Base-by-base conservation (phyloP, 805 yeast species). In the Hanseniaspora meyeri region DNA sequence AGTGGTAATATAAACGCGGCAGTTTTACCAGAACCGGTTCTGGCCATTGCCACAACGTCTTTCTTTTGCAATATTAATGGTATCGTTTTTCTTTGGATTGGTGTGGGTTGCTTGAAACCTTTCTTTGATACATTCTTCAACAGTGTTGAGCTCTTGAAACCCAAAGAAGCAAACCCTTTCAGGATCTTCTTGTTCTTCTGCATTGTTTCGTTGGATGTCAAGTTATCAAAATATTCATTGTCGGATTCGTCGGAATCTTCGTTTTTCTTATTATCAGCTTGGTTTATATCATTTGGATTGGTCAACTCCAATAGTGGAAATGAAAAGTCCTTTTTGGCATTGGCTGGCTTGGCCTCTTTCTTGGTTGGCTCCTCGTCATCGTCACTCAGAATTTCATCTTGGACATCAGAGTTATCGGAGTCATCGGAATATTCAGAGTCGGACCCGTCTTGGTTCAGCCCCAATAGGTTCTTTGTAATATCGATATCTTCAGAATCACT, bases 21-120 rank as follows among this genome's bases (percentile, higher is more conserved):
- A 0, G 99, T 93, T 67, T 93, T 93, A 76, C 99, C 99, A 29
- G 96, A 87, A 64, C 99, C 99, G 0, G 99, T 93, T 66, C 99
- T 79, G 16, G 99, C 99, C 99, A 93, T 93, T 66, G 97, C 99
- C 16, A 93, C 98, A 43, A 93, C 95, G 71, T 93, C 98, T 65
- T 95, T 77, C 56, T 81, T 85, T 49, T 85, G 87, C 73, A 93
- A 73, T 58, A 93, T 83, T 56, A 89, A 74, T 0, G 98, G 98
- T 58, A 93, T 87, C 2, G 98, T 84, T 67, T 91, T 93, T 61
- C 98, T 77, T 72, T 93, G 99, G 68, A 93, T 93, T 1, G 99
- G 99, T 0, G 99, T 93, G 14, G 99, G 99, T 62, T 85, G 93
- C 62, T 81, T 84, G 72, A 82, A 93, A 0, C 99, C 99, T 66